Percentiles rank a stretch among this genome's conserved stretches.
Conservation (phyloP, 2,329 filamentous ascomycete species). For the Sphaerulina musiva region DNA sequence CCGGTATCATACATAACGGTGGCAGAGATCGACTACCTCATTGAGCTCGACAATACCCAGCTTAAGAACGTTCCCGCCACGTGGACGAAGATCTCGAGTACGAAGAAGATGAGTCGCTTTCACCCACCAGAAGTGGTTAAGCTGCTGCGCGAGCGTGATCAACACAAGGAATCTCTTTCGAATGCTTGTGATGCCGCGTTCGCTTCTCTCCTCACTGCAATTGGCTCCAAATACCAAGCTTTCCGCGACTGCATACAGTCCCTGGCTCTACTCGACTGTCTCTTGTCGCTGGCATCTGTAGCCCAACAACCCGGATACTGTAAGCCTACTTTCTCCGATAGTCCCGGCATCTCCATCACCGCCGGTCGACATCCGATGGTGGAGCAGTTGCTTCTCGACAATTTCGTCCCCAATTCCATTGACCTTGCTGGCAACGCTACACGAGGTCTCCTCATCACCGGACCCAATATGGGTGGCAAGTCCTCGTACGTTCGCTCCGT, state of each 20-base stretch:
- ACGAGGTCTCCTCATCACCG: conserved; percentile 80
- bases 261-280: conserved; percentile 80
- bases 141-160: conserved; percentile 79
- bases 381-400: conserved; percentile 75
- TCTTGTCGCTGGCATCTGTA: conserved; percentile 77
- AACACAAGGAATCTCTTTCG: conserved; percentile 87
- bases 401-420: conserved; percentile 88
- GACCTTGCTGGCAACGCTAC: conserved; percentile 59
- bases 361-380: conserved; percentile 91
- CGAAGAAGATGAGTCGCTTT: conserved; percentile 85
- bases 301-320: conserved; percentile 81
- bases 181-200: conserved; percentile 88
- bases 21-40: conserved; percentile 85
- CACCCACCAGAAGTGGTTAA: conserved; percentile 86
- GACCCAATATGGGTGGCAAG: conserved; percentile 98
- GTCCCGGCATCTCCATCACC: conserved; percentile 62
- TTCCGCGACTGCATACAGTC: conserved; percentile 83
- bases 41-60: conserved; percentile 79
- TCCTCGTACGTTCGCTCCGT: conserved; percentile 94
- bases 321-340: conserved; percentile 63
- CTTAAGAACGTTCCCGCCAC: conserved; percentile 86
- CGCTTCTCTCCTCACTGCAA: conserved; percentile 59
- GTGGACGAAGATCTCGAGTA: conserved; percentile 91
- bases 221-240: conserved; percentile 78
- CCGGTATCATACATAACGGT: conserved; percentile 74